Conservation (phyloP, 306 rosid genomes). For the Fragaria iinumae region DNA sequence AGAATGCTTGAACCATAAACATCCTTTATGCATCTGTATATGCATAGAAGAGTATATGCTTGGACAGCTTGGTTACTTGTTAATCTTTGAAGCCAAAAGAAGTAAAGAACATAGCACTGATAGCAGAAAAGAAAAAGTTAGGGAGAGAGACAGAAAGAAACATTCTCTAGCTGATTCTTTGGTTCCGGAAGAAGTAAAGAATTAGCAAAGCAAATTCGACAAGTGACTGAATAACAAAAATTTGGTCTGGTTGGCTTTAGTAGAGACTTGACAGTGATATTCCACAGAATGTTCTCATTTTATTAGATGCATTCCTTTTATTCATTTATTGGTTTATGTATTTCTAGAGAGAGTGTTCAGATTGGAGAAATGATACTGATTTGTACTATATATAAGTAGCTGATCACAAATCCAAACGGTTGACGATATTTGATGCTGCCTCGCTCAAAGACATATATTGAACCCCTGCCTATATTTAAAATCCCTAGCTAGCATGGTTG, state of each 20-base stretch:
- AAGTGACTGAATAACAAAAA: too few species aligned
- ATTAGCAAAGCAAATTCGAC: neutral
- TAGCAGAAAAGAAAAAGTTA: neutral
- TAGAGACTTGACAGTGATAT: neutral
- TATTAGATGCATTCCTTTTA: neutral
- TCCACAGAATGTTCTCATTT: neutral
- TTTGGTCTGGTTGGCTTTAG: neutral
- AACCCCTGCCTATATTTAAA: neutral
- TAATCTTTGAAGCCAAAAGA: neutral
- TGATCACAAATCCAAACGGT: neutral
- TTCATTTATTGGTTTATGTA: too few species aligned
- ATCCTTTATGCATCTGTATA: neutral
- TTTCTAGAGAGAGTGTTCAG: neutral
- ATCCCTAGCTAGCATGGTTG: neutral
- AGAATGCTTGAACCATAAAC: neutral
- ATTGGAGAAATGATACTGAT: neutral
- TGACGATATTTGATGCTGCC: neutral
- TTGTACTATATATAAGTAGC: neutral
- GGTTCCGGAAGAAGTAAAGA: neutral
- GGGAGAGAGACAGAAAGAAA: neutral
- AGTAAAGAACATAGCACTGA: neutral
- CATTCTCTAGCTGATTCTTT: neutral
- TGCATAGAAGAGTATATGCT: neutral
- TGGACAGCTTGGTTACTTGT: neutral
- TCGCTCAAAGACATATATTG: neutral